Base-by-base conservation (phyloP, 768 basidiomycete genomes). In the Phlebiopsis gigantea region DNA sequence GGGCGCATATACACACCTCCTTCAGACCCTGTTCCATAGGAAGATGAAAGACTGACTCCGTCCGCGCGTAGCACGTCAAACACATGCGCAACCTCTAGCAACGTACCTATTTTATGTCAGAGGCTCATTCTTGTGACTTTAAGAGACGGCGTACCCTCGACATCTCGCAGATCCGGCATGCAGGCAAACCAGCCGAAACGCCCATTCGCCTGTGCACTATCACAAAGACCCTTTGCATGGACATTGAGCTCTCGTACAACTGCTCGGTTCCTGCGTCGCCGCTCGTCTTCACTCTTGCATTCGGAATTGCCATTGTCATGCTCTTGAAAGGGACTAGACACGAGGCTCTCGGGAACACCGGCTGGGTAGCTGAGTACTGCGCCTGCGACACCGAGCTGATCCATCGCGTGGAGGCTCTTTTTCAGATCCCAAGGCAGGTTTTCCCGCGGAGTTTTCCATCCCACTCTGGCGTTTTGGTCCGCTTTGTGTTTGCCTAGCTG, bases 171-270 rank as follows among this genome's bases (percentile, higher is more conserved):
- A 61, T 80, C 77, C 5, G 87, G 87, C 52, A 88, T 65, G 29
- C 77, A 80, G 1, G 82, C 87, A 62, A 89, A 83, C 68, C 88
- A 90, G 2, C 83, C 84, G 67, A 89, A 90, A 62, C 83, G 75
- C 43, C 63, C 62, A 19, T 46, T 2, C 12, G 53, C 34, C 5
- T 84, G 79, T 66, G 69, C 65, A 30, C 21, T 22, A 21, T 67
- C 61, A 63, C 83, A 82, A 12, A 86, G 72, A 12, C 73, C 66
- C 25, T 78, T 74, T 51, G 79, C 74, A 49, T 69, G 70, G 15
- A 68, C 63, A 47, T 90, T 90, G 58, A 76, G 71, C 25, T 67
- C 62, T 57, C 84, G 75, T 9, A 65, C 67, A 4, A 56, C 56
- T 5, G 19, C 22, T 77, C 73, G 15, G 47, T 50, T 54, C 53